Base-by-base conservation (phyloP, 2,329 filamentous ascomycete species). In the Fusarium sp. region DNA sequence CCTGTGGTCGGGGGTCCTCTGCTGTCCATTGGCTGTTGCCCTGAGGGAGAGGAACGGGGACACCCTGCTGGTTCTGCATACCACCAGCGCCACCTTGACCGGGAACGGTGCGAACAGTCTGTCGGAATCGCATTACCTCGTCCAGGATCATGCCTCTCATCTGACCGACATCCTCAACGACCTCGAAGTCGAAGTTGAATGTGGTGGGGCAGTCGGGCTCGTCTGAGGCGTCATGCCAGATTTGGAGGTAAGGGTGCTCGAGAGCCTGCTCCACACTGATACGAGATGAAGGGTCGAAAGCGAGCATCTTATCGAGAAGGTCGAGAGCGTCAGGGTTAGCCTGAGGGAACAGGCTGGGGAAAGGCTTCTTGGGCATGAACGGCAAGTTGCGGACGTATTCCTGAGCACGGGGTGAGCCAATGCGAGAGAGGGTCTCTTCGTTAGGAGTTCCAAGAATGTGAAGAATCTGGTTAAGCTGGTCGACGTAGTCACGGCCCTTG, bases 381-480 rank as follows among this genome's bases (percentile, higher is more conserved):
- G 94, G 95, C 60, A 98, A 87, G 85, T 98, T 98, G 78, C 96
- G 93, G 66, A 99, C 96, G 83, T 99, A 99, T 83, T 99, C 96
- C 83, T 98, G 96, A 18, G 96, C 96, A 72, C 96, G 92, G 14
- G 94, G 94, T 7, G 95, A 98, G 59, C 96, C 96, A 79, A 99
- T 99, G 73, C 96, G 93, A 30, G 90, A 91, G 23, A 99, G 88
- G 0, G 96, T 99, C 80, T 97, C 94, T 82, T 98, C 95, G 79
- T 95, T 97, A 42, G 96, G 96, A 3, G 95, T 99, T 71, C 96
- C 96, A 58, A 99, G 92, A 81, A 97, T 98, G 86, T 98, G 95
- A 60, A 99, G 89, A 79, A 99, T 99, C 84, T 99, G 96, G 87
- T 99, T 99, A 73, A 99, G 90, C 86, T 99, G 96, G 83, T 99